Base-by-base conservation (phyloP, 1,284 basidiomycete species). In the Puccinia polysora region DNA sequence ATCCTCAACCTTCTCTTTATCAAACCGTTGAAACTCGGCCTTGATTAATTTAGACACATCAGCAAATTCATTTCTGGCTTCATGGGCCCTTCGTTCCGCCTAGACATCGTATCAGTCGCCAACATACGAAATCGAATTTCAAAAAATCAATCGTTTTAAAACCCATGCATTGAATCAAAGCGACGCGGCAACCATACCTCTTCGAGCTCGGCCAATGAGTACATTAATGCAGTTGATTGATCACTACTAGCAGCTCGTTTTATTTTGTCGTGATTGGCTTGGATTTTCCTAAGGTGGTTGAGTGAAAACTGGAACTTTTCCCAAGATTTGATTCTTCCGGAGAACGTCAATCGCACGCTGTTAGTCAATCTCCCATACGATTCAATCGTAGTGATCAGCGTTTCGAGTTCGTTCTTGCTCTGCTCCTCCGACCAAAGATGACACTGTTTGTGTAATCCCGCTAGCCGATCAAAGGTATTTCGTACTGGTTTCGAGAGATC, bases 21-120 rank as follows among this genome's bases (percentile, higher is more conserved):
- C 95, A 78, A 98, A 97, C 38, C 93, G 83, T n/a, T 86, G 87
- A 77, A 96, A 87, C 81, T 99, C 96, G 3, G 84, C 82, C 81
- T 97, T 97, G 77, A 93, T 88, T 30, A 96, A 82, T 75, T 87
- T 87, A 32, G 91, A 89, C 5, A 90, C 88, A 34, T 88, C 85
- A 55, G 97, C 92, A 78, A 91, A 98, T 75, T 96, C 90, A 65
- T 87, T 85, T 76, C 89, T 89, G 0, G 88, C 84, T 62, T 93
- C 91, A 56, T 89, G 81, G 2, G 88, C 87, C 36, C 87, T 85
- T 69, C 90, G 84, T 80, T 97, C 93, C 1, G 89, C 88, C 92
- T 91, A 74, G 23, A 63, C 14, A 36, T 14, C 25, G 2, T 49
- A 6, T 59, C 15, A 6, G 18, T 14, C 8, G 32, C 32, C 28